A percentile compares a stretch with the other conserved stretches of the same genome.
phyloP scores from a whole-genome alignment of 305 asterid species.

The Solanum hybrid region DNA sequence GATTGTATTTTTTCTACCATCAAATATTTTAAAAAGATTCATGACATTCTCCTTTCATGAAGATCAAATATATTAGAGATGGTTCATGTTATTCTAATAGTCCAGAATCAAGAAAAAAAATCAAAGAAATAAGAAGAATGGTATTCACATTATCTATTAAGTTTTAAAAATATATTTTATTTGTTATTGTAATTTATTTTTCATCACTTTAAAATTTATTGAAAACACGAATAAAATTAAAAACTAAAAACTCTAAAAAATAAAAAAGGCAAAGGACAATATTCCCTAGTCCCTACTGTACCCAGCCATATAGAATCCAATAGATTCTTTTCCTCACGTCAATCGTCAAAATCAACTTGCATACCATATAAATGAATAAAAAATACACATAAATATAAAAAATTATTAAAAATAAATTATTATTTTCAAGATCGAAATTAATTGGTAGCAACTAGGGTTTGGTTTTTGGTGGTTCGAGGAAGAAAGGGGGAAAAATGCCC shows the following conservation, averaged over 20 bases:
- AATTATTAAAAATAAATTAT: background rate
- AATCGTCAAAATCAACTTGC: constrained; percentile 19
- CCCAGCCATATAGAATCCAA: background rate
- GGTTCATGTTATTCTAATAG: background rate
- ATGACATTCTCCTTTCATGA: background rate
- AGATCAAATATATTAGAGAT: background rate
- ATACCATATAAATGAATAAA: background rate
- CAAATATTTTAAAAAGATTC: background rate
- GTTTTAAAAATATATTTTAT: background rate
- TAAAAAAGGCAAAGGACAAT: background rate
- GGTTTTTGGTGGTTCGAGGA: background rate
- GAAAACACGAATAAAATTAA: no score
- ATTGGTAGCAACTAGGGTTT: constrained; percentile 28
- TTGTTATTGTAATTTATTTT: background rate
- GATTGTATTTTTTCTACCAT: background rate
- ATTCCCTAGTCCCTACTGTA: background rate
- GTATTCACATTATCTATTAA: no score
- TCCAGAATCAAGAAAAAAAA: background rate
- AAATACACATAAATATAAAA: constrained; percentile 1
- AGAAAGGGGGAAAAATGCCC: constrained; percentile 31
- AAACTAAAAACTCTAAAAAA: no score
- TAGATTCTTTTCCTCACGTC: constrained; percentile 5
- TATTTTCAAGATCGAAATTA: constrained; percentile 6
- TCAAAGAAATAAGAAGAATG: no score
- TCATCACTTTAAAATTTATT: no score